phyloP scores from a whole-genome alignment of 768 basidiomycete species.

The Trametes coccinea region DNA sequence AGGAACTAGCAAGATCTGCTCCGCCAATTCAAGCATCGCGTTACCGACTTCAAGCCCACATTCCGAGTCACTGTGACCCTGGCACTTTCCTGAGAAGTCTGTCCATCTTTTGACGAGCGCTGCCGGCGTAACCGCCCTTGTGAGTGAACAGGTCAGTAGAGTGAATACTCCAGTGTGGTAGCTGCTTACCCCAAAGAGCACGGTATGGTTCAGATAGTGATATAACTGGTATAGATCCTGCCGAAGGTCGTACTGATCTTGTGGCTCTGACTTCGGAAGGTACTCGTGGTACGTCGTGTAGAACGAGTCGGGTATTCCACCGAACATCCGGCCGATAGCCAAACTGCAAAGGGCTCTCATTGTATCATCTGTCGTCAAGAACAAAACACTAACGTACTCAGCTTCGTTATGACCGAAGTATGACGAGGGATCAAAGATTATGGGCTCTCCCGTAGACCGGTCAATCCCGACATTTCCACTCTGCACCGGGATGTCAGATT shows the following conservation, averaged over 20 bases:
- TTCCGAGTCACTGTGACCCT: not conserved
- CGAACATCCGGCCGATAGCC: slow-evolving; percentile 78
- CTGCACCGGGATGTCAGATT: slow-evolving; percentile 35
- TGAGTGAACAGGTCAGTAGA: not conserved
- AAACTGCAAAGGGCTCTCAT: slow-evolving; percentile 43
- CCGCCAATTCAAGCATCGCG: too few relatives aligned
- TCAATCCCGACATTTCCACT: slow-evolving; percentile 75
- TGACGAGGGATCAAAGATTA: slow-evolving; percentile 79
- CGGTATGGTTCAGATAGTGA: slow-evolving; percentile 81
- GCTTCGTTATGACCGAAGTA: slow-evolving; percentile 82
- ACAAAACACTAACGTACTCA: slow-evolving; percentile 50
- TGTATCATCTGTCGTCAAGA: not conserved
- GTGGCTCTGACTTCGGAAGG: slow-evolving; percentile 64
- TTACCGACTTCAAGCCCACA: not conserved
- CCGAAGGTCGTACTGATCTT: slow-evolving; percentile 62
- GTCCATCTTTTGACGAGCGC: slow-evolving; percentile 51
- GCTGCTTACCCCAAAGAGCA: slow-evolving; percentile 70
- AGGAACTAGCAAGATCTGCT: too few relatives aligned
- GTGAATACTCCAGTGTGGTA: not conserved
- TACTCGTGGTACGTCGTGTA: slow-evolving; percentile 64
- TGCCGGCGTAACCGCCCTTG: slow-evolving; percentile 52
- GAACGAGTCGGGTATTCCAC: slow-evolving; percentile 67
- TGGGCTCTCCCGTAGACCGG: slow-evolving; percentile 49
- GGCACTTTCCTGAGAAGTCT: slow-evolving; percentile 41
- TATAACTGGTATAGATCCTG: slow-evolving; percentile 75